Evolutionary conservation across 129 eudicot genomes (phyloP).

Genomic region (Centrapalus pauciflorus): DNA sequence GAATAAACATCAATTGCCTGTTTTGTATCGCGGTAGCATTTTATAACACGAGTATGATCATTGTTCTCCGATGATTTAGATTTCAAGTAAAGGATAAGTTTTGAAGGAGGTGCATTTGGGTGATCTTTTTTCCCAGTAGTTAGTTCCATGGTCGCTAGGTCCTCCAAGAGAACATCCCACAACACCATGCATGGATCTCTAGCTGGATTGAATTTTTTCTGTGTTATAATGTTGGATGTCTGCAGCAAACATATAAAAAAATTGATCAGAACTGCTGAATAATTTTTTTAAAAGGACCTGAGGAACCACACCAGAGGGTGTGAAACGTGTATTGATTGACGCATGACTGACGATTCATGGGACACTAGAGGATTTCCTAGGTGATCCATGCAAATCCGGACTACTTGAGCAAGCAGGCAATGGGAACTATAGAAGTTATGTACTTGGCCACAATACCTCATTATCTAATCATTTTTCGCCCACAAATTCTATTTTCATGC

Average conservation of each 20-base stretch:
- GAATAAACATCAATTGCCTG: slow-evolving; percentile 79
- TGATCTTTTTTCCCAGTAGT: slow-evolving; percentile 85
- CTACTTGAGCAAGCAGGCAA: too few relatives aligned
- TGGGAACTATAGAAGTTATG: too few relatives aligned
- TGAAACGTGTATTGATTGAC: too few relatives aligned
- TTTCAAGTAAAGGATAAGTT: slow-evolving; percentile 56
- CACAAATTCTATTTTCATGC: slow-evolving; percentile 3
- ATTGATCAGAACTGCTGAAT: too few relatives aligned
- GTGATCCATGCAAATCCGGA: too few relatives aligned
- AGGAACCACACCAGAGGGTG: too few relatives aligned
- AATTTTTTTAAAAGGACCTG: too few relatives aligned
- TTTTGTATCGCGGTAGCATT: slow-evolving; percentile 71
- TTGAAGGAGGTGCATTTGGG: slow-evolving; percentile 72
- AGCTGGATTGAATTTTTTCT: slow-evolving; percentile 87
- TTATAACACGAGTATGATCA: slow-evolving; percentile 78
- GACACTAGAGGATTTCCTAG: too few relatives aligned
- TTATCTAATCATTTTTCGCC: too few relatives aligned
- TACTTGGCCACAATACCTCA: too few relatives aligned
- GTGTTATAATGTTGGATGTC: slow-evolving; percentile 64
- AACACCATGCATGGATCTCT: slow-evolving; percentile 91
- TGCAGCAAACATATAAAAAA: slow-evolving; percentile 59
- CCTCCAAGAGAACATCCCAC: slow-evolving; percentile 94
- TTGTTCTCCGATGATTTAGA: slow-evolving; percentile 54
- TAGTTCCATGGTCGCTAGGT: slow-evolving; percentile 85
- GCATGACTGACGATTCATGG: too few relatives aligned